Base-by-base conservation (phyloP, 1,139 yeast genomes). In the Keqinozyma sinolaborantium region DNA sequence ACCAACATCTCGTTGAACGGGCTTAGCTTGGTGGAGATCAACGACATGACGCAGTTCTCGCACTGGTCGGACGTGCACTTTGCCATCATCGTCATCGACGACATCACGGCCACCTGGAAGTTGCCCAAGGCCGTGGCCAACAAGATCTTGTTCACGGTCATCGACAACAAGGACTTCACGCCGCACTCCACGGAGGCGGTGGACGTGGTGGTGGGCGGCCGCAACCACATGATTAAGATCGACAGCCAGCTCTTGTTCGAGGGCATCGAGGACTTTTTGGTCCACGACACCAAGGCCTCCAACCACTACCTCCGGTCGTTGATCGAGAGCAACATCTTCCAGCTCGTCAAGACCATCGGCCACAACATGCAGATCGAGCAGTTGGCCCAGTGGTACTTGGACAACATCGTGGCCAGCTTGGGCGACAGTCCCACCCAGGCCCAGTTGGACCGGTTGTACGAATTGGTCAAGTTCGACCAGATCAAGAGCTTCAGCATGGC, bases 111-210 rank as follows among this genome's bases (percentile, higher is more conserved):
- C 4, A 32, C 46, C 3, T 37, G 44, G 23, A 30, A 42, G 3
- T 39, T 50, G 15, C 56, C 60, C 1, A 36, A 40, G 5, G 38
- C 37, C 3, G 39, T 51, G 14, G 47, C 48, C 23, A 49, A 51
- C 29, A 53, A 55, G 29, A 51, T 63, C 5, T 38, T 64, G 9
- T 39, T 64, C 14, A 60, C 64, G 1, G 48, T 69, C 0, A 53
- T 69, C n/a, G 76, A 70, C 38, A 69, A 67, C 39, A 30, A 43
- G 3, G 70, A 64, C 32, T 67, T 51, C 32, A 50, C 73, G 1
- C 72, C 73, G 0, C 31, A 45, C 3, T 62, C 70, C 5, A 45
- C 59, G 0, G 71, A 64, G 34, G 43, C 55, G 2, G 46, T 66
- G 1, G 57, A 60, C 2, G 42, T 57, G 5, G 47, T 57, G 0